These are phyloP conservation scores for Geosiphon pyriformis DNA, from an alignment of 192 early-diverging fungal genomes.

Conservation along the genomic window DNA sequence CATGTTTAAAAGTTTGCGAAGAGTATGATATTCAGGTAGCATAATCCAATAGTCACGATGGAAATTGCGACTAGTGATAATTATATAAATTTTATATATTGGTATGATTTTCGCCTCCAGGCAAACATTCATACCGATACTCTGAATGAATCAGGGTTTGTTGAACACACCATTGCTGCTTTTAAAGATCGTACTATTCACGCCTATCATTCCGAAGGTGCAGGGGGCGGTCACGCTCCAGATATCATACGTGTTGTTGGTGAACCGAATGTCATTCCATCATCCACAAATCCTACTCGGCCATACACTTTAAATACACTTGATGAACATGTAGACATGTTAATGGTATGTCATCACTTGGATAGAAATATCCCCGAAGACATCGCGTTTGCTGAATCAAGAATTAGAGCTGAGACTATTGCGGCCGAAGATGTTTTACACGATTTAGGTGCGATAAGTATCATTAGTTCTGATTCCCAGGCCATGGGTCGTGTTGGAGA, in stretches of 20 bases:
- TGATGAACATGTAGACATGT: slow-evolving; percentile 98
- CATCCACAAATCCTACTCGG: slow-evolving; percentile 94
- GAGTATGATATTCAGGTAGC: slow-evolving; percentile 75
- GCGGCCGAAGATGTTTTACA: slow-evolving; percentile 95
- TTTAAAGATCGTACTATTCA: slow-evolving; percentile 92
- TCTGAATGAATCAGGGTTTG: slow-evolving; percentile 95
- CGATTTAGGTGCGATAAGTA: slow-evolving; percentile 90
- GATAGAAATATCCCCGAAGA: slow-evolving; percentile 92
- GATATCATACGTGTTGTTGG: slow-evolving; percentile 76
- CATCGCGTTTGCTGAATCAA: slow-evolving; percentile 92
- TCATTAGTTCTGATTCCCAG: slow-evolving; percentile 90
- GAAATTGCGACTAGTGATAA: background rate
- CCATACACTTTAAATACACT: slow-evolving; percentile 92
- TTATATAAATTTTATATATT: background rate
- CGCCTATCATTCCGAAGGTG: slow-evolving; percentile 95
- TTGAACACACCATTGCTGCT: slow-evolving; percentile 82
- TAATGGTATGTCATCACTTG: slow-evolving; percentile 98
- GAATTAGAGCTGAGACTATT: slow-evolving; percentile 96
- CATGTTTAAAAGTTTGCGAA: slow-evolving; percentile 80
- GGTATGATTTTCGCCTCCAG: slow-evolving; percentile 30
- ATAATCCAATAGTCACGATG: background rate
- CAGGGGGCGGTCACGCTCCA: slow-evolving; percentile 92
- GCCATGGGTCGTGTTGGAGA: slow-evolving; percentile 98
- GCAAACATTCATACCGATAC: slow-evolving; percentile 96
- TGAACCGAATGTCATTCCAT: slow-evolving; percentile 83